phyloP scores from a whole-genome alignment of 129 eudicot species.

The Saussurea involucrata region DNA sequence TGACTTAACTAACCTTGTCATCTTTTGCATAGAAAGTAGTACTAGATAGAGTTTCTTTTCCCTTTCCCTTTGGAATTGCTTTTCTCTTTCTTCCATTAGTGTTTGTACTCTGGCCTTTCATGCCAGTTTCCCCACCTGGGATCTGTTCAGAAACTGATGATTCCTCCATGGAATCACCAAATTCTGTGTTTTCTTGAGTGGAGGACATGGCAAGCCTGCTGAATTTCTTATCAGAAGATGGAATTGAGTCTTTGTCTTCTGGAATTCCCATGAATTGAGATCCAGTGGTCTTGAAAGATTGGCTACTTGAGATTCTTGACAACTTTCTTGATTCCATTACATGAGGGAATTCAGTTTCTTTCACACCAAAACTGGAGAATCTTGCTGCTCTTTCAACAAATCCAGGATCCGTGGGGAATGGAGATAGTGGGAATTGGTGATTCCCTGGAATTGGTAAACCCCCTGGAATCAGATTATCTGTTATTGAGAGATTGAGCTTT shows the following conservation, averaged over 20 bases:
- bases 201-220: constrained; percentile 31
- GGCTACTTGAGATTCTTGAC: constrained; percentile 46
- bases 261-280: constrained; percentile 31
- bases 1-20: constrained; percentile 61
- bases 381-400: constrained; percentile 79
- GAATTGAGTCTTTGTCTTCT: constrained; percentile 28
- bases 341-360: constrained; percentile 13
- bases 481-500: constrained; percentile 49
- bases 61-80: constrained; percentile 48
- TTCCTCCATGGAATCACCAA: constrained; percentile 61
- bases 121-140: constrained; percentile 42
- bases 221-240: constrained; percentile 21
- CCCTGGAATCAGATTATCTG: constrained; percentile 30
- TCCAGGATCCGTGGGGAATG: constrained; percentile 57
- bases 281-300: constrained; percentile 35
- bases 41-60: constrained; percentile 42
- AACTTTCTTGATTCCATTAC: constrained; percentile 39
- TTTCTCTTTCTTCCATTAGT: constrained; percentile 66
- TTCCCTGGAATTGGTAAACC: constrained; percentile 22
- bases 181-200: constrained; percentile 32
- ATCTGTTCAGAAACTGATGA: constrained; percentile 71
- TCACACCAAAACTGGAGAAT: constrained; percentile 55
- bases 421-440: constrained; percentile 24
- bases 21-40: constrained; percentile 31
- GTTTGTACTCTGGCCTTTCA: constrained; percentile 37